Evolutionary conservation across 2,329 filamentous ascomycete species (phyloP).

Genomic region (Periconia sp.): DNA sequence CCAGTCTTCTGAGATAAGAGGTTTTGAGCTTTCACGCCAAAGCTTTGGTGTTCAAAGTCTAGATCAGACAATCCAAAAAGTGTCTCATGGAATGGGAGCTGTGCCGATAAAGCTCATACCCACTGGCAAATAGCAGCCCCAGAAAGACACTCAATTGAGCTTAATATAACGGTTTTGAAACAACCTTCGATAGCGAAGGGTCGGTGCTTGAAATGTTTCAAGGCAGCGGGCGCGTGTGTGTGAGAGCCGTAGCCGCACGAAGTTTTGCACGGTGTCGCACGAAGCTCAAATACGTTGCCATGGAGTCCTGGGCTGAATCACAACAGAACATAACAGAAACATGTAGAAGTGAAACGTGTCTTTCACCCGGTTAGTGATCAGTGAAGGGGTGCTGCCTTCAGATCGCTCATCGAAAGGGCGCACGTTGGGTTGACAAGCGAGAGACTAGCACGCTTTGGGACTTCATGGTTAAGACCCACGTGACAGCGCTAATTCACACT

Average conservation of each 20-base stretch:
- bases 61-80: not conserved
- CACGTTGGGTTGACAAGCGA: constrained; percentile 19
- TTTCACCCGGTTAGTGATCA: constrained; percentile 20
- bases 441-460: constrained; percentile 23
- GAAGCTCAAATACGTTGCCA: constrained; percentile 26
- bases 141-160: not conserved
- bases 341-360: constrained; percentile 39
- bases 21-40: no score
- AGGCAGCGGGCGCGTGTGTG: constrained; percentile 12
- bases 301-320: constrained; percentile 24
- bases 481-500: constrained; percentile 31
- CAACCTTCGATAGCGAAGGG: not conserved
- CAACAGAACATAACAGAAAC: constrained; percentile 38
- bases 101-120: no score
- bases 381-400: constrained; percentile 19
- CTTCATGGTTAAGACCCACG: constrained; percentile 21
- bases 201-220: constrained; percentile 14
- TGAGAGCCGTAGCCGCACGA: constrained; percentile 23
- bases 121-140: not conserved
- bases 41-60: not conserved
- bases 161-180: not conserved
- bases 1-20: no score
- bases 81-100: no score
- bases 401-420: constrained; percentile 28
- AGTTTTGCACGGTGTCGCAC: constrained; percentile 27